Conservation (phyloP, 1,284 basidiomycete species). For the Leucoagaricus sp. region DNA sequence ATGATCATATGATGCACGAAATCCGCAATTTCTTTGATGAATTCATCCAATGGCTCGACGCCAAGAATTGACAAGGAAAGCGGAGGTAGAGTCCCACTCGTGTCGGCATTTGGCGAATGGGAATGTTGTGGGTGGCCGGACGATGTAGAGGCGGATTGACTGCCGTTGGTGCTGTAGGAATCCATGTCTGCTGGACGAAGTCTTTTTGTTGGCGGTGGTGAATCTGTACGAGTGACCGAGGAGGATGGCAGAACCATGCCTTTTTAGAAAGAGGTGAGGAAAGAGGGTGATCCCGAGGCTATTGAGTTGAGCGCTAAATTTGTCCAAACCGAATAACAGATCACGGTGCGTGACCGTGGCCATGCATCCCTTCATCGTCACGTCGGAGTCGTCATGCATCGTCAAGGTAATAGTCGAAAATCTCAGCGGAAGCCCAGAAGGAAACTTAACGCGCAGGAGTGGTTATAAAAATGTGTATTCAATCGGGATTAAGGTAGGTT, state of each 20-base stretch:
- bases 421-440: background rate
- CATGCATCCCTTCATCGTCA: background rate
- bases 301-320: background rate
- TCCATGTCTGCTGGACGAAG: conserved; percentile 24
- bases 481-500: conserved; percentile 14
- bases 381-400: background rate
- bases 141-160: background rate
- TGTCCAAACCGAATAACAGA: conserved; percentile 1
- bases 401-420: background rate
- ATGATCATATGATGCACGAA: conserved; percentile 79
- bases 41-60: conserved; percentile 92
- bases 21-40: conserved; percentile 89
- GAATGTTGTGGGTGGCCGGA: conserved; percentile 1
- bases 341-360: background rate
- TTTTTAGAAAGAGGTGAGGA: background rate
- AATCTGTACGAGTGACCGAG: conserved; percentile 19
- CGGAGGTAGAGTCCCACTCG: conserved; percentile 41
- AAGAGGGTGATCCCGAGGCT: background rate
- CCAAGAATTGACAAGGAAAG: conserved; percentile 90
- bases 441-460: background rate
- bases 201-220: conserved; percentile 36
- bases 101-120: background rate
- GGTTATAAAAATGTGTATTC: conserved; percentile 4
- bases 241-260: conserved; percentile 5
- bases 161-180: conserved; percentile 5